Percentiles rank a stretch among this genome's conserved stretches.
Conservation (phyloP, 169 alveolate species). For the Cryptosporidium ubiquitum region DNA sequence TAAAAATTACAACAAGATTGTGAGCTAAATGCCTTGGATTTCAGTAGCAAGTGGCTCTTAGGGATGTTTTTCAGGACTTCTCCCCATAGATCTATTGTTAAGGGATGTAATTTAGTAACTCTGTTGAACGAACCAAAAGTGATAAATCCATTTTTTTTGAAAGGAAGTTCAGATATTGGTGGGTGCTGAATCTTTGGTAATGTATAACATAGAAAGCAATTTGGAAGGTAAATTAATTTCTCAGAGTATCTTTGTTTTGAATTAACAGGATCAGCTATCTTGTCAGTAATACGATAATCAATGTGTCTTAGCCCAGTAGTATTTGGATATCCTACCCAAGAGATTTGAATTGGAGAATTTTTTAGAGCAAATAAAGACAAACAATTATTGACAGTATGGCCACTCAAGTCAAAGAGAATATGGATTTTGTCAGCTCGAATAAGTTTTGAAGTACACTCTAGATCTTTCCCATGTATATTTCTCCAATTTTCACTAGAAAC, state of each 20-base stretch:
- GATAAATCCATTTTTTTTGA: conserved; percentile 76
- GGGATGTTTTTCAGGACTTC: conserved; percentile 79
- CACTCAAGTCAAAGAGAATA: conserved; percentile 85
- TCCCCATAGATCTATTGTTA: conserved; percentile 78
- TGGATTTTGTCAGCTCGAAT: conserved; percentile 82
- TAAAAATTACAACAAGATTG: conserved; percentile 18
- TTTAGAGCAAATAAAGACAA: conserved; percentile 81
- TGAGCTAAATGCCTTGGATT: conserved; percentile 77
- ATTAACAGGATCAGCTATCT: conserved; percentile 77
- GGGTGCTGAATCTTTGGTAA: conserved; percentile 74
- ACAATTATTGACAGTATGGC: conserved; percentile 86
- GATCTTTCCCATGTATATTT: conserved; percentile 76
- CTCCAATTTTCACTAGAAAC: conserved; percentile 76
- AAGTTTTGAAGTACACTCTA: conserved; percentile 75
- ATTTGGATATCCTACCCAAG: conserved; percentile 87
- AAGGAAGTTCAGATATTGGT: conserved; percentile 75
- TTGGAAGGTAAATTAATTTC: conserved; percentile 80
- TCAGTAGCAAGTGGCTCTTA: conserved; percentile 76
- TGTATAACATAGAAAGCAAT: conserved; percentile 82
- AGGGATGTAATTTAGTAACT: conserved; percentile 82
- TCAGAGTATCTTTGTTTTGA: conserved; percentile 76
- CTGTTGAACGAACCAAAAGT: conserved; percentile 87
- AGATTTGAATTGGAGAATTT: conserved; percentile 81
- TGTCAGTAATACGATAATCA: conserved; percentile 84
- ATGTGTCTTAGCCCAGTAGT: conserved; percentile 83